Base-by-base conservation (phyloP, 2,329 filamentous ascomycete species). In the Microcyclospora pomicola region DNA sequence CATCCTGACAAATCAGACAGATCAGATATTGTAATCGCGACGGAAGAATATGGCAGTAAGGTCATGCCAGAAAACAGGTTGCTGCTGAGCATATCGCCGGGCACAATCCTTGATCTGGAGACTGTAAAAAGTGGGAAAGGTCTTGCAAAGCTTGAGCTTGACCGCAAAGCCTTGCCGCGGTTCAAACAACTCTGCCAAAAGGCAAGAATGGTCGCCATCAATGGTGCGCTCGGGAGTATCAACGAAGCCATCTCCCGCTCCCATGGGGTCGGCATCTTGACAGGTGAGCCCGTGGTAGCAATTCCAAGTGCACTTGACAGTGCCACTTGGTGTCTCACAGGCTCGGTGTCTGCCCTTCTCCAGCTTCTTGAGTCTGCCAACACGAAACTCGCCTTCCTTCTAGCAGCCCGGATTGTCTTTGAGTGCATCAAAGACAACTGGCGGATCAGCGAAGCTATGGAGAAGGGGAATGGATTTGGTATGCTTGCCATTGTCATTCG, bases 381-480 rank as follows among this genome's bases (percentile, higher is more conserved):
- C 2, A 79, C 76, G 0, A 68, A 74, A 6, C 75, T 86, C 35
- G 77, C 78, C 33, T 76, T 87, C 19, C 64, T 87, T 9, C 73
- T 82, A 38, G 78, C 87, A 1, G 77, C 92, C 2, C 77, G 92
- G 51, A 81, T 92, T 51, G 68, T 94, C 16, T 86, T 95, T 44
- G 76, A 82, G 46, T 84, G 83, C 42, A 82, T 95, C 35, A 80
- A 82, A 47, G 80, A 82, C 46, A 96, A 82, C 55, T 98, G 92
- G 91, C 75, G 91, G 46, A 96, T 96, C 48, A 96, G 91, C 49
- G 92, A 98, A 58, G 87, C 91, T 16, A 95, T 98, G 82, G 91
- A 98, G 59, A 79, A 83, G 51, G 86, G 93, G 42, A 91, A 92
- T 49, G 92, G 88, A 0, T 98, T 95, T 55, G 81, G 83, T 16